Conservation (phyloP, 108 stramenopile genomes). For the Cyclotella cryptica region DNA sequence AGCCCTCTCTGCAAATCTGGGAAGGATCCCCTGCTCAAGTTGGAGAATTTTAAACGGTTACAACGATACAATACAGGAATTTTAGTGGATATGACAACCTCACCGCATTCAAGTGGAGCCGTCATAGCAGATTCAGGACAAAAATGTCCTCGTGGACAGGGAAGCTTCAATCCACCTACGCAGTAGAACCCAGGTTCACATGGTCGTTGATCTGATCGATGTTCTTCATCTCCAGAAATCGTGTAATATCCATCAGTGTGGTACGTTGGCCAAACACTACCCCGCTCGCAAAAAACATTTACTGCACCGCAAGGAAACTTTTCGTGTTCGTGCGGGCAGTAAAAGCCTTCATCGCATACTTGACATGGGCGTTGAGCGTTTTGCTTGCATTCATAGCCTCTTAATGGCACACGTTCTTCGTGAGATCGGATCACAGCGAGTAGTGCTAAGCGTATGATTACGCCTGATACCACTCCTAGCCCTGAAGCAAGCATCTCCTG, state of each 20-base stretch:
- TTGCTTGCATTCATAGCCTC: slow-evolving; percentile 44
- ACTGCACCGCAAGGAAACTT: slow-evolving; percentile 33
- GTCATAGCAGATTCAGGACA: slow-evolving; percentile 33
- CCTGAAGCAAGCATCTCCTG: too few relatives aligned
- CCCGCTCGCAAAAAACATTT: slow-evolving; percentile 32
- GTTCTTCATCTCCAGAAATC: slow-evolving; percentile 7
- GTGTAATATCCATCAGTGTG: slow-evolving; percentile 38
- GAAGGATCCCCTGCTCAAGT: slow-evolving; percentile 2
- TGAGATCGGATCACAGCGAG: background rate
- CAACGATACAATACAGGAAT: slow-evolving; percentile 1
- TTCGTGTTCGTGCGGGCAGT: slow-evolving; percentile 25
- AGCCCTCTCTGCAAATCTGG: slow-evolving; percentile 37
- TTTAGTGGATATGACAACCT: too few relatives aligned
- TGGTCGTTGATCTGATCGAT: slow-evolving; percentile 16
- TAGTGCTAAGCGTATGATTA: background rate
- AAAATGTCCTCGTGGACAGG: slow-evolving; percentile 33
- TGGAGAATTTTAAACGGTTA: background rate
- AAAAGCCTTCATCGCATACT: slow-evolving; percentile 33
- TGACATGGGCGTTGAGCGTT: slow-evolving; percentile 41
- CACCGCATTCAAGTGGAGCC: slow-evolving; percentile 31
- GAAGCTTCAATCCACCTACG: slow-evolving; percentile 22
- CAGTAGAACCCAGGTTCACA: slow-evolving; percentile 37
- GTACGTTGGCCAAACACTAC: slow-evolving; percentile 30
- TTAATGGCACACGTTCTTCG: slow-evolving; percentile 23
- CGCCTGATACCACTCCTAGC: background rate